Evolutionary conservation across 129 eudicot genomes (phyloP), one percentile per base, ranked within the genome.

Genomic region (Flaveria bidentis): DNA sequence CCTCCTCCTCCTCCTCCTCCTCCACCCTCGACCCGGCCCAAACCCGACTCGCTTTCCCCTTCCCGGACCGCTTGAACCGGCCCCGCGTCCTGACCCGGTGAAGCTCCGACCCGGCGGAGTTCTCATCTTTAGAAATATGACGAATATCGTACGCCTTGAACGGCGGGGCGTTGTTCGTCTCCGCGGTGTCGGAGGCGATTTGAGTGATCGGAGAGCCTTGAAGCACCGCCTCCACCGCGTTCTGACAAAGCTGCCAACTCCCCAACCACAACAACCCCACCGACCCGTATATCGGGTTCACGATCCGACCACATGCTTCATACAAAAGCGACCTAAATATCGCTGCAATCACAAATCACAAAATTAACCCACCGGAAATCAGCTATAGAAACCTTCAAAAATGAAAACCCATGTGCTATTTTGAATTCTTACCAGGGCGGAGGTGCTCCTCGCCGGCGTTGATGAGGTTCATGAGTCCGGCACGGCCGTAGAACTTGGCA

Each of bases 401-500:
- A 30, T 30, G 5, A 3, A 30, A 30, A 30, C 36, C 36, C 36
- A 30, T 4, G 4, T 23, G 26, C 1, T 23, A 30, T 0, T 30
- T 30, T 0, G 3, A 30, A 30, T 30, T 0, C 5, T 28, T 28
- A 28, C 97, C 92, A 82, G 97, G 92, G 26, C 97, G 92, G 67
- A 89, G 92, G 67, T 92, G 96, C 7, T 78, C 65, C 1, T 96
- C 96, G 41, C 88, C 97, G 72, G 97, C 89, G 84, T 92, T 92
- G 80, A 92, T 84, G 85, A 89, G 97, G 73, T 92, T 92, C 84
- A 89, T 77, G 52, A 92, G 97, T 6, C 97, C 97, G 28, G 97
- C 96, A 7, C 97, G 97, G 78, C 97, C 97, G 52, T 92, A 92
- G 60, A 92, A 92, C 80, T 92, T 92, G 14, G 97, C 97, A 0